Base-by-base conservation (phyloP, 495 filamentous ascomycete species). In the Hypoxylon intermedium region DNA sequence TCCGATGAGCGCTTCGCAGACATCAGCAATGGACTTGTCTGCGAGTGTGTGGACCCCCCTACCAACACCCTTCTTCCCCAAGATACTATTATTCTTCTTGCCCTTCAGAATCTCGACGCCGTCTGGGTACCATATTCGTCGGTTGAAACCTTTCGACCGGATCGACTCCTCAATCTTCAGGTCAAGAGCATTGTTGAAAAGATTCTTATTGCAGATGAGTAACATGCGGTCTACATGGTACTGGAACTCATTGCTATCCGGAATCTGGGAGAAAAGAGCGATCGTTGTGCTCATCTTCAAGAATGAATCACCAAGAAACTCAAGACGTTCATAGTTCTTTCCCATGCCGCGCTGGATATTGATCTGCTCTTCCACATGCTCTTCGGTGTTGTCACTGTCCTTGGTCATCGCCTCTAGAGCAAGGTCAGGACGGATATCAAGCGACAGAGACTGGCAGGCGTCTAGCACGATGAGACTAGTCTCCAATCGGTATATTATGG, bases 271-370 rank as follows among this genome's bases (percentile, higher is more conserved):
- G 65, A 87, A 98, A 4, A 95, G 77, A 16, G 91, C 82, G 16
- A 98, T 91, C 0, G 93, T 91, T 7, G 94, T 98, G 31, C 90
- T 90, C 87, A 96, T 92, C 77, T 98, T 98, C 36, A 98, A 81
- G 70, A 97, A 97, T 44, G 87, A 89, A 71, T 98, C 94, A 0
- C 94, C 94, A 11, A 98, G 79, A 60, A 98, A 95, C 55, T 98
- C 94, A 1, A 98, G 85, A 20, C 94, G 85, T 73, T 98, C 94
- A 65, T 98, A 98, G 62, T 98, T 97, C 50, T 87, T 91, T 9
- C 93, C 94, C 94, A 97, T 98, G 21, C 94, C 94, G 54, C 83
- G 76, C 63, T 91, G 89, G 18, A 91, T 79, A 60, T 93, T 89
- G 34, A 94, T 74, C 53, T 89, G 84, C 53, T 88, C 82, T 9